Base-by-base conservation (phyloP, 2,329 filamentous ascomycete species). In the Dactylellina cionopaga region DNA sequence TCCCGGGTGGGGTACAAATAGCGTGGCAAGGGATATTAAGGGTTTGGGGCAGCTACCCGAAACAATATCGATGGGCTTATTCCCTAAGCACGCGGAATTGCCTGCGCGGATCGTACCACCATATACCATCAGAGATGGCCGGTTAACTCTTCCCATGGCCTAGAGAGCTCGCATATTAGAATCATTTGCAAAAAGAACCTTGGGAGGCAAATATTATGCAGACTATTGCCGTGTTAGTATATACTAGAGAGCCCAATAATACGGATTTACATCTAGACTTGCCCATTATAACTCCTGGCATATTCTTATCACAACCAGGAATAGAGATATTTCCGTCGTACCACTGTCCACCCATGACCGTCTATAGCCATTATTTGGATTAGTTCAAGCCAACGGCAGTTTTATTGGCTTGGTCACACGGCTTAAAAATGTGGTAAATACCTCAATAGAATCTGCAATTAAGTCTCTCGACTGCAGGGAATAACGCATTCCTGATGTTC, bases 261-360 rank as follows among this genome's bases (percentile, higher is more conserved):
- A 9, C n/a, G 35, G 52, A 51, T 46, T 49, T 29, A 33, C 3
- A 22, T 27, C 35, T 58, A n/a, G 25, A 56, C 44, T 52, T 62
- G 74, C 74, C 74, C 78, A 95, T 95, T 77, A 92, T 83, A 10
- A 95, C 91, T 81, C 91, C 91, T 0, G 92, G 92, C 95, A 99
- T 98, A 83, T 99, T 99, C 88, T 99, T 99, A 86, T 99, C 95
- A 82, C 95, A 99, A 51, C 95, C 95, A 11, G 95, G 95, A 78
- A 99, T 90, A 58, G 92, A 96, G 80, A 99, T 90, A 82, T 98
- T 98, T 77, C 89, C 94, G 81, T 99, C 95, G 80, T 99, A 98
- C 92, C 93, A 98, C 83, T 99, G 95, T 13, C 92, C 95, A 76
- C 92, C 90, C 93, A 98, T 99, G 78, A 99, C 95, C 3, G 95